Base-by-base conservation (phyloP, 371 early-diverging fungal species). In the Synchytrium microbalum region DNA sequence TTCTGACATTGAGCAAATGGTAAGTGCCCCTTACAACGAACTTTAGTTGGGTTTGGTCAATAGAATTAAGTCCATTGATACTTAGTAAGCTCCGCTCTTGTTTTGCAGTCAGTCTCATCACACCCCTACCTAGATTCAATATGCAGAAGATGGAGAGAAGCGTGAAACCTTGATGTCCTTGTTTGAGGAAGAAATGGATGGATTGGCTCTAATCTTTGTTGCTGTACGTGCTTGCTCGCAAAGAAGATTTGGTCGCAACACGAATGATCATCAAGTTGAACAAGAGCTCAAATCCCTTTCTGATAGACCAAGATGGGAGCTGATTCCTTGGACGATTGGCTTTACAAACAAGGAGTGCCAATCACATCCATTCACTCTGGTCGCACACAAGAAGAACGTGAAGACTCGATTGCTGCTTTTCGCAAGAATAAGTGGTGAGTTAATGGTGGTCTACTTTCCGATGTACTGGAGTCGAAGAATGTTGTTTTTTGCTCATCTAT, bases 331-430 rank as follows among this genome's bases (percentile, higher is more conserved):
- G 90, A 88, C 65, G 73, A 95, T 96, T 67, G 97, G 95, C 77
- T 85, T 96, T 58, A 95, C 98, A 2, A 96, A 94, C 5, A 75
- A 95, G 67, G 96, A 93, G 67, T 80, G 96, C 38, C 96, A 96
- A 66, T 86, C 84, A 77, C 77, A 86, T 71, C 86, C 26, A 13
- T 25, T 10, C 23, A 30, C 29, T 10, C 3, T 32, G 59, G 5
- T 30, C n/a, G 87, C 56, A 79, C 80, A 74, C 79, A 79, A 52
- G 38, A 62, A 33, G 70, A 77, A 59, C 79, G 84, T n/a, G 51
- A 19, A 27, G 13, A 62, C 24, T 57, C 10, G 24, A 54, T 30
- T 10, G 3, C 28, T 14, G 23, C 3, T 46, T 13, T 28, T 69
- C n/a, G 10, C 27, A 79, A 88, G 96, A 60, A 95, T 93, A 30